Evolutionary conservation across 1,139 yeast species (phyloP).

Genomic region (Martiniozyma asiatica): DNA sequence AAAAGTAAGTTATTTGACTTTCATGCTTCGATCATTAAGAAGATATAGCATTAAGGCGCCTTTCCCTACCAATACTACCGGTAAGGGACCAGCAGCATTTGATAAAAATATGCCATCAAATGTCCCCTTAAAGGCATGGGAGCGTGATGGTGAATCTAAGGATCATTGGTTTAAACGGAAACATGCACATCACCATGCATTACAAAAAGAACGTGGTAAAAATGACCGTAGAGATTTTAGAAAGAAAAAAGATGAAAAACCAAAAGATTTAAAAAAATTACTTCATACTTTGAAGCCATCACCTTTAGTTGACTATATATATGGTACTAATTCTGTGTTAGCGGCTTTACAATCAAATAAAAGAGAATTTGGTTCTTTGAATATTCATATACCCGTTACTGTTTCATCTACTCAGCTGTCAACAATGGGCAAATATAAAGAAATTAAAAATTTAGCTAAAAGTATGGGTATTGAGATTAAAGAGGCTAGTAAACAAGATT

Average conservation of each 20-base stretch:
- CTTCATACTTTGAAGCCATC: conserved; percentile 14
- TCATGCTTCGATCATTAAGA: no score
- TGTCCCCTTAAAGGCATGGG: conserved; percentile 43
- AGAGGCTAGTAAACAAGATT: conserved; percentile 33
- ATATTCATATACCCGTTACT: conserved; percentile 23
- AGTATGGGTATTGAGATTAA: conserved; percentile 20
- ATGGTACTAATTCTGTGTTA: conserved; percentile 64
- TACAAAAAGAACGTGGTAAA: conserved; percentile 21
- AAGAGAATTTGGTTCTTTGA: conserved; percentile 42
- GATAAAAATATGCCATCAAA: conserved; percentile 34
- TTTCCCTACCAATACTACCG: conserved; percentile 1
- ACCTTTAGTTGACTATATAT: conserved; percentile 56
- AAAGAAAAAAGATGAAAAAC: conserved; percentile 5
- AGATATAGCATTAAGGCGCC: conserved; percentile 4
- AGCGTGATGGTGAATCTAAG: conserved; percentile 37
- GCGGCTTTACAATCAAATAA: conserved; percentile 54
- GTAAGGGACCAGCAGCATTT: conserved; percentile 17
- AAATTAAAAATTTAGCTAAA: conserved; percentile 35
- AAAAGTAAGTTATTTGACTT: no score
- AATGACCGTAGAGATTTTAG: conserved; percentile 3
- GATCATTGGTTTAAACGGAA: conserved; percentile 42
- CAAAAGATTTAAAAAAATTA: conserved; percentile 5
- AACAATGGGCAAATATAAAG: conserved; percentile 23
- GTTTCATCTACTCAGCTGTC: neutral
- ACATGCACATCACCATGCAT: conserved; percentile 49